A percentile compares a stretch with the other conserved stretches of the same genome.
Conservation (phyloP, 306 rosid genomes). For the Arachis hypogaea region DNA sequence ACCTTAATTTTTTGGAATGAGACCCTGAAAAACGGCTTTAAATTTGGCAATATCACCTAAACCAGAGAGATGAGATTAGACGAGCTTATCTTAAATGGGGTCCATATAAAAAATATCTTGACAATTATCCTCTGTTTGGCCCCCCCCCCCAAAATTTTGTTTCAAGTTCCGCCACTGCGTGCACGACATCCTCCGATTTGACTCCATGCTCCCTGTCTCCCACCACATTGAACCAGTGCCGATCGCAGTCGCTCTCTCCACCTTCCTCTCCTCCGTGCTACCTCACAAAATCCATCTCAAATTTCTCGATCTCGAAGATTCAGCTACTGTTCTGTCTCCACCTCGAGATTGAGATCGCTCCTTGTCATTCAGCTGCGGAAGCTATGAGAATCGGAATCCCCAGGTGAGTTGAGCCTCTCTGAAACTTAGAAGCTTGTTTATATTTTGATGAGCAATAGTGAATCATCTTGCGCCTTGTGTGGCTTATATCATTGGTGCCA, state of each 20-base stretch:
- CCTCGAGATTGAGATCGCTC: too few species aligned
- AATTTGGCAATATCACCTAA: too few species aligned
- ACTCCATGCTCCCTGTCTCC: slow-evolving; percentile 42
- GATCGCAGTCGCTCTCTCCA: slow-evolving; percentile 52
- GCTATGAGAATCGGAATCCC: background rate
- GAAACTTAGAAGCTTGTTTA: background rate
- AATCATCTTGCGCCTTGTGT: slow-evolving; percentile 5
- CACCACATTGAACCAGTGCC: background rate
- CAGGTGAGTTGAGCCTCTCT: slow-evolving; percentile 44
- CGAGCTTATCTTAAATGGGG: too few species aligned
- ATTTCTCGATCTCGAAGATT: background rate
- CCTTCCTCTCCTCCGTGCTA: slow-evolving; percentile 63
- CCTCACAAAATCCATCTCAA: slow-evolving; percentile 53
- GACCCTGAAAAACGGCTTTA: too few species aligned
- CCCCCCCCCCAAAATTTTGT: too few species aligned
- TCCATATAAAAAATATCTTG: too few species aligned
- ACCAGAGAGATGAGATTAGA: too few species aligned
- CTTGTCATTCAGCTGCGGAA: too few species aligned
- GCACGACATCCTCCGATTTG: background rate
- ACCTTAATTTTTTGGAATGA: too few species aligned
- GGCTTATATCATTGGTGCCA: background rate
- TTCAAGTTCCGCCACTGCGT: background rate
- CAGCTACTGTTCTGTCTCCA: too few species aligned
- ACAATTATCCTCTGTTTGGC: too few species aligned
- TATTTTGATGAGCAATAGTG: background rate